Evolutionary conservation across 306 rosid genomes (phyloP), one percentile per base, ranked within the genome.

Genomic region (Rosa chinensis): DNA sequence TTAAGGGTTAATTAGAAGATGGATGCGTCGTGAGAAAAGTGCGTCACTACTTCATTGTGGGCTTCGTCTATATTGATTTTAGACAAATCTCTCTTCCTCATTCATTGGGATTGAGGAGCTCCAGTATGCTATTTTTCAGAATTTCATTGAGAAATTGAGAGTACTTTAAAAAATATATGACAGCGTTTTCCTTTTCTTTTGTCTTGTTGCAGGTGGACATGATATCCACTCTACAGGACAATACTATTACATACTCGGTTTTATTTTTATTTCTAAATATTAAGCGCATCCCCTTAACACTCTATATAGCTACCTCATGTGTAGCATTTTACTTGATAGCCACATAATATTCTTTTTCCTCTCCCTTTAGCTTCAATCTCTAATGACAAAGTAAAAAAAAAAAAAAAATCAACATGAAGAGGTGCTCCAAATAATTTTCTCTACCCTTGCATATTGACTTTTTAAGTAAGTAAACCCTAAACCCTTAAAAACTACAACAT

Each of bases 131-230:
- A 12, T 68, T 42, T 13, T 68, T 68, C 5, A 49, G 4, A 42
- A 43, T 20, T 20, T 10, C 5, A 20, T 43, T 20, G 37, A 9
- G 37, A 42, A 44, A 69, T 42, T 42, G 32, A 69, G 20, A 20
- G 14, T 32, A 63, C 5, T 18, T 9, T n/a, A n/a, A 42, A 68
- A 16, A 68, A n/a, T 25, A n/a, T 25, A 68, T 21, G 50, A 21
- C 37, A 69, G 37, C 18, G 13, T 11, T 45, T 21, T 10, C 13
- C 21, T 42, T 45, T 21, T 10, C 11, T 69, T 66, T n/a, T 43
- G 55, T 69, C 53, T 69, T 69, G 73, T 69, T 32, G 18, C 73
- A 68, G 18, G 73, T 68, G 73, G 25, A 18, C 28, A 16, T 59
- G 43, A 9, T 67, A 4, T 10, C 73, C 73, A 20, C 32, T 13